Conservation (phyloP, 2,329 filamentous ascomycete genomes). For the Delphinella strobiligena region DNA sequence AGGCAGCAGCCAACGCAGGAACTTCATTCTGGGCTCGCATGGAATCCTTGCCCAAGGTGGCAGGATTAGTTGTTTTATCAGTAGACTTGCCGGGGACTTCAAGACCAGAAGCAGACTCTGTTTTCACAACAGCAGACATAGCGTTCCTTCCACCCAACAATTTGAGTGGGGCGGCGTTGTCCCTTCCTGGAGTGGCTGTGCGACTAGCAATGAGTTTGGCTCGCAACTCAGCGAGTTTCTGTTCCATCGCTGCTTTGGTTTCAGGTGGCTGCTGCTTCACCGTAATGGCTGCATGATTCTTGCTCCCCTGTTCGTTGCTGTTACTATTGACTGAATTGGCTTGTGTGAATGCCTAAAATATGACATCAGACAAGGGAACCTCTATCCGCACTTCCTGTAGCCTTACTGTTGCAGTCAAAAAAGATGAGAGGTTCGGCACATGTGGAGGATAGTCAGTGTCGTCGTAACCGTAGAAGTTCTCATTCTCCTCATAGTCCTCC, state of each 20-base stretch:
- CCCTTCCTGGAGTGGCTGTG: neutral
- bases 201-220: neutral
- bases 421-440: too few species aligned
- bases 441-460: too few species aligned
- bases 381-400: neutral
- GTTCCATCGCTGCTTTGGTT: neutral
- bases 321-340: neutral
- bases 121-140: neutral
- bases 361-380: neutral
- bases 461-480: too few species aligned
- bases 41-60: neutral
- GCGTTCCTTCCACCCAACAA: neutral
- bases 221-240: neutral
- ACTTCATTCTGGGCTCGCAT: neutral
- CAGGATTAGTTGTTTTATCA: neutral
- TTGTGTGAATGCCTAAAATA: neutral
- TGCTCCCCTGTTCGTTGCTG: neutral
- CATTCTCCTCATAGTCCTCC: too few species aligned
- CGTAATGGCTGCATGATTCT: neutral
- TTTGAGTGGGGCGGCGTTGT: neutral
- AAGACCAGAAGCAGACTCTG: neutral
- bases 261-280: neutral
- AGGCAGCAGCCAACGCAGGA: too few species aligned
- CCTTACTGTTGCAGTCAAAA: too few species aligned
- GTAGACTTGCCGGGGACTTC: too few species aligned